phyloP scores from a whole-genome alignment of 306 rosid genomes.

The Lathyrus sativus region DNA sequence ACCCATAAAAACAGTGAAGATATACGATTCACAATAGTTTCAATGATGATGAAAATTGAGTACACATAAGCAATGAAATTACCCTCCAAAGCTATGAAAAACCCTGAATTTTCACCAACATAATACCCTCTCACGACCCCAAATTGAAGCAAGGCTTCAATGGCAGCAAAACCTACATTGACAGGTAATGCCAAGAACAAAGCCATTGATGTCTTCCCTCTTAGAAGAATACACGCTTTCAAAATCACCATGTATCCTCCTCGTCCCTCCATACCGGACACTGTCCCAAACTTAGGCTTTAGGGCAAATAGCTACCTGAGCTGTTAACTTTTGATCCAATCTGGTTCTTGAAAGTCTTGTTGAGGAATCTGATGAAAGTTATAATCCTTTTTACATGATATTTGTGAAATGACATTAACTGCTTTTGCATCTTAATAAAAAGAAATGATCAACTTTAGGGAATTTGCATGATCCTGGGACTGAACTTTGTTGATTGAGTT shows the following conservation, averaged over 20 bases:
- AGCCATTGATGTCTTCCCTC: slow-evolving; percentile 70
- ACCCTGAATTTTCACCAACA: slow-evolving; percentile 24
- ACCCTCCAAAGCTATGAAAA: slow-evolving; percentile 56
- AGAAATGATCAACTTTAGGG: slow-evolving; percentile 8
- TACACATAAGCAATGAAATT: slow-evolving; percentile 70
- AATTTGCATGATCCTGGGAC: not conserved
- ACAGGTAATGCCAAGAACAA: slow-evolving; percentile 68
- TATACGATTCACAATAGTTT: slow-evolving; percentile 56
- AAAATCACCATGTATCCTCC: slow-evolving; percentile 71
- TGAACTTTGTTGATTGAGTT: not conserved
- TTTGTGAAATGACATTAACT: not conserved
- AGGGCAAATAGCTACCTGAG: not conserved
- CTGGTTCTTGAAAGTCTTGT: not conserved
- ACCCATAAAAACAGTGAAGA: too few species aligned
- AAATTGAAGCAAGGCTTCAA: slow-evolving; percentile 80
- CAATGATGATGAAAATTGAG: slow-evolving; percentile 67
- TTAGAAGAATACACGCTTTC: slow-evolving; percentile 67
- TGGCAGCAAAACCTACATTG: slow-evolving; percentile 58
- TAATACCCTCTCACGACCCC: slow-evolving; percentile 55
- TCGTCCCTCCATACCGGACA: slow-evolving; percentile 62
- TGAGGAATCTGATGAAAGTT: not conserved
- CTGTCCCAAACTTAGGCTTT: slow-evolving; percentile 24
- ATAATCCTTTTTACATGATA: not conserved
- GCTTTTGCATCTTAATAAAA: not conserved
- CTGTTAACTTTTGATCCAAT: not conserved